These are phyloP conservation scores for Drosera capensis DNA, from an alignment of 148 eudicot species.

Conservation along the genomic window DNA sequence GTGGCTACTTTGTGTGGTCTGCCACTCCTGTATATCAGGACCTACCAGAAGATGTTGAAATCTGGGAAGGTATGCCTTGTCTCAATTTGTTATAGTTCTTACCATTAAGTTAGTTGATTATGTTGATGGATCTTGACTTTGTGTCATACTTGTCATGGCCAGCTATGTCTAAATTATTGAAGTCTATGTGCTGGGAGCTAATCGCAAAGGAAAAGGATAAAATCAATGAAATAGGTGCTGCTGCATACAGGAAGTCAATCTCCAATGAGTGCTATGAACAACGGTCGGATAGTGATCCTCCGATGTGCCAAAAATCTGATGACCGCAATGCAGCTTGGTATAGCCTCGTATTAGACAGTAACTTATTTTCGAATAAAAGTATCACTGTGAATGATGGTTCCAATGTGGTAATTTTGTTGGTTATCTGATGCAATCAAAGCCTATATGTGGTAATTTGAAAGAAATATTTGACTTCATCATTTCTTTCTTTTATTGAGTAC, in stretches of 20 bases:
- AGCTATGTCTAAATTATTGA: constrained; percentile 72
- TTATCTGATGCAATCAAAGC: too few relatives aligned
- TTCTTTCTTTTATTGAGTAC: background rate
- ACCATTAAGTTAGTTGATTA: background rate
- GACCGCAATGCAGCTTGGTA: constrained; percentile 34
- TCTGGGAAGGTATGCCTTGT: constrained; percentile 33
- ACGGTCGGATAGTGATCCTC: constrained; percentile 48
- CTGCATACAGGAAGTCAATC: constrained; percentile 55
- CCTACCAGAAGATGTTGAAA: constrained; percentile 35
- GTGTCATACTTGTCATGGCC: constrained; percentile 13
- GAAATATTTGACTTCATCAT: background rate
- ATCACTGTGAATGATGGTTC: background rate
- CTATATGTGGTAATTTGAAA: background rate
- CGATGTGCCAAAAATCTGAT: constrained; percentile 41
- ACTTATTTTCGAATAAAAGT: background rate
- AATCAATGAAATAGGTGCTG: constrained; percentile 62
- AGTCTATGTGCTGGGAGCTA: constrained; percentile 80
- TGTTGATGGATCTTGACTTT: constrained; percentile 1
- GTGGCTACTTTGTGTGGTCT: constrained; percentile 75
- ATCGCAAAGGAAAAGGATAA: constrained; percentile 50
- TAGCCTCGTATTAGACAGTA: background rate
- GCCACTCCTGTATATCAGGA: constrained; percentile 69
- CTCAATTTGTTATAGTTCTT: background rate
- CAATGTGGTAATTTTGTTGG: too few relatives aligned
- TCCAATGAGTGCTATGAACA: constrained; percentile 68